Evolutionary conservation across 2,329 filamentous ascomycete species (phyloP), one percentile per base, ranked within the genome.

Genomic region (Botryosphaeria agaves): DNA sequence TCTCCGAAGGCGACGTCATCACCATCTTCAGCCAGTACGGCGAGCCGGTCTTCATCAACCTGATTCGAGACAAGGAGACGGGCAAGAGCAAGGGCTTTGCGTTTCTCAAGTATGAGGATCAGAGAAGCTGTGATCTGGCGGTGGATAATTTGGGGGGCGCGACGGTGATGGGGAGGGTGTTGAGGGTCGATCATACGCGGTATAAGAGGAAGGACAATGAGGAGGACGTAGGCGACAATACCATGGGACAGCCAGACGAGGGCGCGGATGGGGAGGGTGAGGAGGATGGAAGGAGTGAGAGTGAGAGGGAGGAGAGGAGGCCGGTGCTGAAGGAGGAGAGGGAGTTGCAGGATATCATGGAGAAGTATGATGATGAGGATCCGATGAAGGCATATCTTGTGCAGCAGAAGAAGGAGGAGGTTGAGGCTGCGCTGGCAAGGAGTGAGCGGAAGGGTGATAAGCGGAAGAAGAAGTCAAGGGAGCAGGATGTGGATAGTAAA

Each of bases 101-200:
- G 3, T 98, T 91, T 66, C 66, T 98, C 34, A 98, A 98, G 51
- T 98, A 95, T 55, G 89, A 98, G 52, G 87, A 98, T 54, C 89
- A 98, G 60, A 69, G 87, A 42, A 94, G 85, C 56, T 91, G 82
- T 37, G 87, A 95, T 54, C 61, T 98, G 25, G 89, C 91, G 0
- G 91, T 98, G 7, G 89, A 98, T 56, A 98, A 98, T 51, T 60
- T 98, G 4, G 80, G 84, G 23, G 89, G 89, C 18, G 77, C 85
- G 6, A 78, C 74, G 18, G 74, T 98, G 12, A 64, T 81, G 48
- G 85, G 84, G 2, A 67, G 85, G 25, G 56, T 87, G 34, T 56
- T 98, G 25, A 72, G 79, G 35, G 89, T 98, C 8, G 89, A 98
- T 50, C 89, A 98, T 55, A 81, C 84, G 16, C 64, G 85, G 31